These are phyloP conservation scores for barley (Hordeum vulgare) DNA, from an alignment of 176 grass and related monocot species.

Conservation along the genomic window DNA sequence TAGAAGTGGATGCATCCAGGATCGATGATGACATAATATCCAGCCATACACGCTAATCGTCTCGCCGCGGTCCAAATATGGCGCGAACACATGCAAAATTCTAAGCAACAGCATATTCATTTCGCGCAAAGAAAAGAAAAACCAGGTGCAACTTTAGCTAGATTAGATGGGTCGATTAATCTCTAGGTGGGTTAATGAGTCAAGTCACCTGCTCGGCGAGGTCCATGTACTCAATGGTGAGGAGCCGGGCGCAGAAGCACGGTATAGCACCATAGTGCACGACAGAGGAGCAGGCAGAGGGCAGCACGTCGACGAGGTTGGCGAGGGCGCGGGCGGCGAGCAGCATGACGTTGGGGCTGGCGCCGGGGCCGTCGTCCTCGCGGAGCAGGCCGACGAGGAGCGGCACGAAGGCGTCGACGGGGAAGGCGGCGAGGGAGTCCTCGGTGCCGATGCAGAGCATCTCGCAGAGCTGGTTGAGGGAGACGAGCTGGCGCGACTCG, in stretches of 20 bases:
- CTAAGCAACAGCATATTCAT: not conserved
- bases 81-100: not conserved
- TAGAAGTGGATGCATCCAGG: no score
- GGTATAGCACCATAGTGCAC: constrained; percentile 87
- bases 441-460: constrained; percentile 89
- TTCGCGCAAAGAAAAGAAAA: not conserved
- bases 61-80: not conserved
- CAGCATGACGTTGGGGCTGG: constrained; percentile 85
- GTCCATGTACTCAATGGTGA: constrained; percentile 98
- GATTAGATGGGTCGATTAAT: no score
- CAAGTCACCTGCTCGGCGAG: constrained; percentile 74
- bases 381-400: constrained; percentile 64
- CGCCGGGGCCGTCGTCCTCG: constrained; percentile 28
- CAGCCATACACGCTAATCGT: not conserved
- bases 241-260: constrained; percentile 74
- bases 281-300: constrained; percentile 70
- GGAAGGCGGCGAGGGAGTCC: constrained; percentile 69
- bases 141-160: no score
- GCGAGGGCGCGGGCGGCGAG: constrained; percentile 76
- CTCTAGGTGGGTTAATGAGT: no score
- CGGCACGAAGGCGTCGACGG: constrained; percentile 81
- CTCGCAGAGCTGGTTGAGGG: constrained; percentile 83
- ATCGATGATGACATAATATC: no score
- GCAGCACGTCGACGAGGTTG: constrained; percentile 78
- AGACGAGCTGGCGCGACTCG: constrained; percentile 62